Percentiles rank a stretch among this genome's conserved stretches.
Evolutionary conservation across 495 filamentous ascomycete species (phyloP).

Genomic region (Penicillium waksmanii): DNA sequence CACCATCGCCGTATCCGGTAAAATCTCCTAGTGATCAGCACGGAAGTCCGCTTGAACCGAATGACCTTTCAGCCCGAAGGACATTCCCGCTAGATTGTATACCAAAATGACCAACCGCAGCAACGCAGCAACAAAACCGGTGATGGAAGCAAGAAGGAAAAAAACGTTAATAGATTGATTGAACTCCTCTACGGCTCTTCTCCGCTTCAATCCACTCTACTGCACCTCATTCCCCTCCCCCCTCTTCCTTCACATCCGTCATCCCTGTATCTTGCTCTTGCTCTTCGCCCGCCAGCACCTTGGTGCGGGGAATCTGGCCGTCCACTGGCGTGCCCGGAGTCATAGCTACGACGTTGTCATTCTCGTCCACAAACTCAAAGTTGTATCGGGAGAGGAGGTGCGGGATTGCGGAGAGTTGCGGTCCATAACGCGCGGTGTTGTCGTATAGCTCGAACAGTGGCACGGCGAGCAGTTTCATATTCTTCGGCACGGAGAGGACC

Average conservation of each 20-base stretch:
- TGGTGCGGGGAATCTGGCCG: constrained; percentile 61
- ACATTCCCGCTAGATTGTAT: too few relatives aligned
- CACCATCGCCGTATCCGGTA: not conserved
- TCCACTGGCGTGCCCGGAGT: constrained; percentile 68
- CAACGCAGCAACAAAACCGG: not conserved
- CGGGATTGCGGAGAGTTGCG: constrained; percentile 93
- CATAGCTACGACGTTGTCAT: constrained; percentile 81
- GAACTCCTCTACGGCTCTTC: not conserved
- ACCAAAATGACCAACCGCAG: too few relatives aligned
- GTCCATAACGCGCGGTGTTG: constrained; percentile 92
- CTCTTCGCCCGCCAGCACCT: constrained; percentile 70
- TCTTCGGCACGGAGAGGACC: constrained; percentile 96
- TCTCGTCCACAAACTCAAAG: constrained; percentile 98
- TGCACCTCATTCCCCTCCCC: constrained; percentile 29
- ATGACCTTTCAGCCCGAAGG: not conserved
- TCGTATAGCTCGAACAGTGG: constrained; percentile 98
- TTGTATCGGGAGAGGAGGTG: constrained; percentile 92
- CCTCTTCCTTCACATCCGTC: constrained; percentile 37
- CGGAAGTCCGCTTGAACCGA: not conserved
- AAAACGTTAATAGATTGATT: constrained; percentile 16
- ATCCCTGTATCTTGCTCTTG: constrained; percentile 49
- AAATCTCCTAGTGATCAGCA: not conserved
- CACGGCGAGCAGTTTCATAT: constrained; percentile 98
- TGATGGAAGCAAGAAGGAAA: not conserved
- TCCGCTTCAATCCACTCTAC: constrained; percentile 6